Conservation (phyloP, 2,329 filamentous ascomycete genomes). For the Daldinia sp. region DNA sequence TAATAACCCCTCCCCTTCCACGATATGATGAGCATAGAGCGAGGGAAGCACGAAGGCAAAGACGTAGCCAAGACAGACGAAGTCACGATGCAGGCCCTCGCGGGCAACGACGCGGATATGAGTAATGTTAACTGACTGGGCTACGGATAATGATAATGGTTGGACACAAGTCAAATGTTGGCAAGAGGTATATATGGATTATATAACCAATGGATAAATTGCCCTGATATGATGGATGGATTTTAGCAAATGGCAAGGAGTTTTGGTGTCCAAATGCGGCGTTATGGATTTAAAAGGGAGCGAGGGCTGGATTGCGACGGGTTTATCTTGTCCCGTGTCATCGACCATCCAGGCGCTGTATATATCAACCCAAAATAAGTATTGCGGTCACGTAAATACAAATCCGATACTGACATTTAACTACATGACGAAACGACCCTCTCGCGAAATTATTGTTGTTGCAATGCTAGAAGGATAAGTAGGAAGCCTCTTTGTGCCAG, state of each 20-base stretch:
- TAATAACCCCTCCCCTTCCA: slow-evolving; percentile 7
- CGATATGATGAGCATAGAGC: slow-evolving; percentile 14
- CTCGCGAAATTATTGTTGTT: not conserved
- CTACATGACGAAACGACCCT: not conserved
- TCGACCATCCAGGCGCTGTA: not conserved
- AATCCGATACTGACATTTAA: not conserved
- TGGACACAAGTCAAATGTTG: no score
- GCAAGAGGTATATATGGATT: not conserved
- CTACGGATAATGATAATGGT: not conserved
- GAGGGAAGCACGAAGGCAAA: not conserved
- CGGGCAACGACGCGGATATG: not conserved
- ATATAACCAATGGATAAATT: not conserved
- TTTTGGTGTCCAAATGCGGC: not conserved
- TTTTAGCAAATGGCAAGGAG: not conserved
- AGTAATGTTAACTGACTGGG: not conserved
- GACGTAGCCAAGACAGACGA: slow-evolving; percentile 15
- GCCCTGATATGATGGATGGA: not conserved
- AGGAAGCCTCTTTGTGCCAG: not conserved
- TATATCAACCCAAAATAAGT: not conserved
- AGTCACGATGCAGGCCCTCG: not conserved
- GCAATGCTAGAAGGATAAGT: not conserved
- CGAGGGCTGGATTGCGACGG: not conserved
- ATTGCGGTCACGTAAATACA: not conserved
- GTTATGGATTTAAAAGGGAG: not conserved
- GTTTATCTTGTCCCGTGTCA: not conserved